phyloP scores from a whole-genome alignment of 371 early-diverging fungal genomes.

The Lichtheimia ramosa region DNA sequence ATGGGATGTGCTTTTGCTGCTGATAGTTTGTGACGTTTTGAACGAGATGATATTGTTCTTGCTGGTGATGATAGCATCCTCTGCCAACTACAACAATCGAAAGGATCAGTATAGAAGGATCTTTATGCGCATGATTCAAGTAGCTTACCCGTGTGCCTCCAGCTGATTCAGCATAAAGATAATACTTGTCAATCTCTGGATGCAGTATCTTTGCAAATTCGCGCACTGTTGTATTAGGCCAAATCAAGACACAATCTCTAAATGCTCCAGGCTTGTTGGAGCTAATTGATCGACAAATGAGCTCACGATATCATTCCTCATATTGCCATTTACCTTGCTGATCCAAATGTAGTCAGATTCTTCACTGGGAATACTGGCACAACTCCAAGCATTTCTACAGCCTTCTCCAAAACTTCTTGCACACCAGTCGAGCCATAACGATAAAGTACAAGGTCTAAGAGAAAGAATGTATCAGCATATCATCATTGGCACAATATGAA shows the following conservation, averaged over 20 bases:
- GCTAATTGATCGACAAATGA: background rate
- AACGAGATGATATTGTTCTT: conserved; percentile 64
- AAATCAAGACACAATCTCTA: conserved; percentile 69
- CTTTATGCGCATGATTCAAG: too few relatives aligned
- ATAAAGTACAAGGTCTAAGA: conserved; percentile 69
- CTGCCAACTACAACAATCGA: conserved; percentile 48
- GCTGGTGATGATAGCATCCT: conserved; percentile 58
- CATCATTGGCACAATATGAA: background rate
- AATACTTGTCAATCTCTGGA: conserved; percentile 64
- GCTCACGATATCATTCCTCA: background rate
- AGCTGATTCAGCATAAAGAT: conserved; percentile 73
- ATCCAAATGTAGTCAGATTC: conserved; percentile 65
- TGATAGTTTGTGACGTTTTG: conserved; percentile 51
- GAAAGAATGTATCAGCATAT: background rate
- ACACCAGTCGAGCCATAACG: conserved; percentile 81
- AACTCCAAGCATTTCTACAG: conserved; percentile 62
- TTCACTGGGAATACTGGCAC: conserved; percentile 77
- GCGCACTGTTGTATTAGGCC: conserved; percentile 70
- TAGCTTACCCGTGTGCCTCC: conserved; percentile 64
- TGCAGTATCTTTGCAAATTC: conserved; percentile 72
- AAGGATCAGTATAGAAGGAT: background rate
- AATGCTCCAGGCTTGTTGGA: conserved; percentile 54
- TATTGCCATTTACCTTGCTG: conserved; percentile 22
- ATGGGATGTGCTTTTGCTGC: conserved; percentile 1
- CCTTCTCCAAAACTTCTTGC: conserved; percentile 60